phyloP scores from a whole-genome alignment of 306 rosid species.

The Vicia faba region DNA sequence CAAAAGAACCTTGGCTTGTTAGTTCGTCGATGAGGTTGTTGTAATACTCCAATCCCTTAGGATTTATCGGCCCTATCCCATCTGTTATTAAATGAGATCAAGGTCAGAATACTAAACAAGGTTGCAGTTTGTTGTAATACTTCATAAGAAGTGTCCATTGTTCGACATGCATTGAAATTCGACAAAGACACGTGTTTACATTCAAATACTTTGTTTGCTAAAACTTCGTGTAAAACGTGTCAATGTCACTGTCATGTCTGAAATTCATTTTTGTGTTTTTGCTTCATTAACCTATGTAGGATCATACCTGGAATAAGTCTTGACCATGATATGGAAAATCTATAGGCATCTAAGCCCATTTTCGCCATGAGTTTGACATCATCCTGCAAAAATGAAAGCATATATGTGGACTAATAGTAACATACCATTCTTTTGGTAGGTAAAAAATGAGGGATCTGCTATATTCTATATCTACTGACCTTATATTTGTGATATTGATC shows the following conservation, averaged over 20 bases:
- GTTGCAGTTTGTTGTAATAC: no score
- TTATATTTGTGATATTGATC: slow-evolving; percentile 47
- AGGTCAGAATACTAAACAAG: slow-evolving; percentile 1
- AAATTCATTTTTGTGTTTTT: background rate
- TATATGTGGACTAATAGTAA: background rate
- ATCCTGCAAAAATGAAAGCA: slow-evolving; percentile 22
- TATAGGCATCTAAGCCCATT: slow-evolving; percentile 26
- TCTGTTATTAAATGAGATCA: slow-evolving; percentile 40
- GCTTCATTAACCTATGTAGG: no score
- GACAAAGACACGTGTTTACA: no score
- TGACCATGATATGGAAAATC: slow-evolving; percentile 33
- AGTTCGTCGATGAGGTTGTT: slow-evolving; percentile 70
- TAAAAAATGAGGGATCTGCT: background rate
- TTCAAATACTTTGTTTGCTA: background rate
- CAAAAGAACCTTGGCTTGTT: slow-evolving; percentile 47
- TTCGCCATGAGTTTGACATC: slow-evolving; percentile 29
- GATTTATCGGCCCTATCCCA: slow-evolving; percentile 68
- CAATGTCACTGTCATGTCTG: no score
- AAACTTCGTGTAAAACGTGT: no score
- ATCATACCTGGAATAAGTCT: slow-evolving; percentile 31
- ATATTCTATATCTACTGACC: slow-evolving; percentile 26
- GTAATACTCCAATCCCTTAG: slow-evolving; percentile 65
- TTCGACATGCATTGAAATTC: no score
- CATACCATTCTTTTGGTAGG: background rate
- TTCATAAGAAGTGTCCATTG: no score